Base-by-base conservation (phyloP, 202 grass and related monocot species). In the Panicum virgatum region DNA sequence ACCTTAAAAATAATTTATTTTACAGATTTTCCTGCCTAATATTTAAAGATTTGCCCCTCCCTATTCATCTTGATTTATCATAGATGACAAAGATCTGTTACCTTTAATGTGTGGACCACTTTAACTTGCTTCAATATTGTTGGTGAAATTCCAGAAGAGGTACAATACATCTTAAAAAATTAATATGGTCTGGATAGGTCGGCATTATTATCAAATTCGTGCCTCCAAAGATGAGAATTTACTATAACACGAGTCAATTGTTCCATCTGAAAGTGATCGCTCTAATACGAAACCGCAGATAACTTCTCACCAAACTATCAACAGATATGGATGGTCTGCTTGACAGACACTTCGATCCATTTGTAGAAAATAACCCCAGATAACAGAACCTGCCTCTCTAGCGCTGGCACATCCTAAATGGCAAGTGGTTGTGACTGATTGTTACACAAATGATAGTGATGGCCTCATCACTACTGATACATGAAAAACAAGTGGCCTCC, bases 401-500 rank as follows among this genome's bases (percentile, higher is more conserved):
- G 53, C 9, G 20, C 53, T 34, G 23, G 10, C 25, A 23, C 22
- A 45, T 12, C 32, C 4, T 22, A 58, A 53, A 0, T 14, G 3
- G 46, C 70, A 58, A 68, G 37, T 76, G 51, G 26, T n/a, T 46
- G 47, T 36, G 4, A 34, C 56, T 44, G 80, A 79, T 38, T 36
- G 32, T 14, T n/a, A 37, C 34, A 20, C n/a, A 57, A n/a, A 53
- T 15, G 80, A 59, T 11, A 54, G 47, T 22, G 34, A 56, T 16
- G 5, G 45, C 59, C 25, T 80, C 30, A 50, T 42, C 25, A 45
- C 47, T 12, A 58, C 3, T 43, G 36, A 57, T 23, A 10, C 5
- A 56, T 44, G 25, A 47, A n/a, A n/a, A n/a, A 57, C 73, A 60
- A 77, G 63, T 83, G 9, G n/a, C 51, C 42, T 84, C 62, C 63